A percentile compares a stretch with the other conserved stretches of the same genome.
phyloP scores from a whole-genome alignment of 73 alveolate species.

The Breviolum minutum region DNA sequence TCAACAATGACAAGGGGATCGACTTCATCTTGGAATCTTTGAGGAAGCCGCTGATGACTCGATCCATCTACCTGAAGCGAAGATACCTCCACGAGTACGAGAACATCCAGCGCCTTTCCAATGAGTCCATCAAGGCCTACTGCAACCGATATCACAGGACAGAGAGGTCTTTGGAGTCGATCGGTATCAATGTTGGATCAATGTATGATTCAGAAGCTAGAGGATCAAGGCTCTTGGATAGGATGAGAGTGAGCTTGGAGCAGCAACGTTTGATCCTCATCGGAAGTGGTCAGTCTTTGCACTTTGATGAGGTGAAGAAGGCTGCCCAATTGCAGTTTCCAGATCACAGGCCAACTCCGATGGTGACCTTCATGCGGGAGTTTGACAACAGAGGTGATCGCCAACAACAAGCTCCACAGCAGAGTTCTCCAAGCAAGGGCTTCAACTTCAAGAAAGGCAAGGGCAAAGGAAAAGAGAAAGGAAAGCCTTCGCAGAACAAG shows the following conservation, averaged over 20 bases:
- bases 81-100: slow-evolving; percentile 36
- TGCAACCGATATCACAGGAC: slow-evolving; percentile 21
- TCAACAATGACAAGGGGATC: not conserved
- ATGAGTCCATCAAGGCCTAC: not conserved
- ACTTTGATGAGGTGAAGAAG: not conserved
- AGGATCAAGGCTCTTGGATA: not conserved
- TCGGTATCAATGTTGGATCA: not conserved
- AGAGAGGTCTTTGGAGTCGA: not conserved
- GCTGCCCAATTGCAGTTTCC: slow-evolving; percentile 10
- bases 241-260: not conserved
- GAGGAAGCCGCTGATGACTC: not conserved
- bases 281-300: not conserved
- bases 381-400: not conserved
- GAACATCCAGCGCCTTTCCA: not conserved
- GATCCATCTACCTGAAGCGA: not conserved
- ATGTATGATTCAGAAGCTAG: slow-evolving; percentile 20
- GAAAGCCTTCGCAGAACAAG: not conserved
- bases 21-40: not conserved
- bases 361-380: not conserved
- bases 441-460: not conserved
- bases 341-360: not conserved
- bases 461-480: not conserved
- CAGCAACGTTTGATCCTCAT: slow-evolving; percentile 12
- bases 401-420: not conserved
- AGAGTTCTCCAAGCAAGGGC: not conserved